These are phyloP conservation scores for Coemansia sp. DNA, from an alignment of 192 early-diverging fungal genomes.

Conservation along the genomic window DNA sequence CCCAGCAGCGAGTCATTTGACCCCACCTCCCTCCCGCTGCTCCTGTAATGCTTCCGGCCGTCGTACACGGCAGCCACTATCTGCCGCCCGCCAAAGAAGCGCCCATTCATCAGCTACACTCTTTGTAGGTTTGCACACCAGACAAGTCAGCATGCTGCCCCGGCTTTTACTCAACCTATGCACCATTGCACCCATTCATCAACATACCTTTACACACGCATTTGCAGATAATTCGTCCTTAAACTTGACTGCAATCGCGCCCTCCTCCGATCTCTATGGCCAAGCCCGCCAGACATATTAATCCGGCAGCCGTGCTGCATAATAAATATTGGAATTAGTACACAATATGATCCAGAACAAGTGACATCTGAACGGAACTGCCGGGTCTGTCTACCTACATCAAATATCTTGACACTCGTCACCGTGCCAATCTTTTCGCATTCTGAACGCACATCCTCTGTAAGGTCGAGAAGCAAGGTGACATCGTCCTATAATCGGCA, in stretches of 20 bases:
- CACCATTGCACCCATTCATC: background rate
- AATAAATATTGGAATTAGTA: background rate
- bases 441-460: constrained; percentile 90
- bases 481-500: constrained; percentile 64
- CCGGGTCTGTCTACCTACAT: too few relatives aligned
- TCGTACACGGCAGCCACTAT: constrained; percentile 77
- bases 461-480: constrained; percentile 81
- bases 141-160: too few relatives aligned
- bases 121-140: too few relatives aligned
- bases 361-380: too few relatives aligned
- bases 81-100: constrained; percentile 84
- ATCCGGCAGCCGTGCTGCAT: background rate
- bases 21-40: constrained; percentile 40
- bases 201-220: constrained; percentile 77
- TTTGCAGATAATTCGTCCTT: constrained; percentile 73
- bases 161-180: too few relatives aligned
- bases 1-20: background rate
- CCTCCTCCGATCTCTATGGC: constrained; percentile 66
- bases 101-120: constrained; percentile 79
- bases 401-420: constrained; percentile 91
- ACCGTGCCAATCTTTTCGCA: constrained; percentile 92
- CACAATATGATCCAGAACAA: too few relatives aligned
- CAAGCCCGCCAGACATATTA: background rate
- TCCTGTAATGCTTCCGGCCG: constrained; percentile 76
- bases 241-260: constrained; percentile 86